phyloP scores from a whole-genome alignment of 768 basidiomycete species.

The Russula abietina region DNA sequence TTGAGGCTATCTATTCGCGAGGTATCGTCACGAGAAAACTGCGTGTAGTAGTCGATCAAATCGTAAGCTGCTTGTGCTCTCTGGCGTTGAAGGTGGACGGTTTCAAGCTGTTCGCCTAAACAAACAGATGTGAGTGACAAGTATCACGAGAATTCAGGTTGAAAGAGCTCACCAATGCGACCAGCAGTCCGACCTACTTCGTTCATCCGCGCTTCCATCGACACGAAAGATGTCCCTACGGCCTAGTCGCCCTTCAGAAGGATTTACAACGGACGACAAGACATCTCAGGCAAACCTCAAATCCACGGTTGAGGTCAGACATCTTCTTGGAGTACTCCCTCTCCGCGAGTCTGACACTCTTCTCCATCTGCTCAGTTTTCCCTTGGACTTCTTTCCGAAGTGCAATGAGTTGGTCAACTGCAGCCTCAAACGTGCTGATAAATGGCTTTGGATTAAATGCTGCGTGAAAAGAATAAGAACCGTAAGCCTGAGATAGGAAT shows the following conservation, averaged over 20 bases:
- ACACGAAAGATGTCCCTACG: conserved; percentile 80
- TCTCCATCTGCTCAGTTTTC: conserved; percentile 89
- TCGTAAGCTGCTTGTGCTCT: conserved; percentile 92
- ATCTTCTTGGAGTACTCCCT: conserved; percentile 93
- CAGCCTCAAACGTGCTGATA: conserved; percentile 84
- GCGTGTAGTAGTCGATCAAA: conserved; percentile 89
- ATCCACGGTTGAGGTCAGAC: conserved; percentile 86
- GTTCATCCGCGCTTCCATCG: conserved; percentile 87
- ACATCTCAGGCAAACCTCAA: conserved; percentile 59
- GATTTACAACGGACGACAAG: conserved; percentile 3
- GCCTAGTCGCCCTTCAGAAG: conserved; percentile 42
- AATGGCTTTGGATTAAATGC: conserved; percentile 96
- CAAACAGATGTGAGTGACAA: conserved; percentile 14
- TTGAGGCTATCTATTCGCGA: conserved; percentile 65
- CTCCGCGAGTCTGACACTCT: conserved; percentile 81
- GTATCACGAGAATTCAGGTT: neutral
- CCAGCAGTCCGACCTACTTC: conserved; percentile 93
- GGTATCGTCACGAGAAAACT: conserved; percentile 80
- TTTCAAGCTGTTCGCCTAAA: conserved; percentile 91
- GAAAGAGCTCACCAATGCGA: conserved; percentile 63
- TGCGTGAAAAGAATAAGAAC: conserved; percentile 28
- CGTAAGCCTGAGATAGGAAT: neutral
- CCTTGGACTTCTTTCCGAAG: conserved; percentile 86
- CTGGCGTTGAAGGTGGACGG: conserved; percentile 85
- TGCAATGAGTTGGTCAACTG: conserved; percentile 81